Evolutionary conservation across 441 rosid genomes (phyloP).

Genomic region (Euphorbia celastroides): DNA sequence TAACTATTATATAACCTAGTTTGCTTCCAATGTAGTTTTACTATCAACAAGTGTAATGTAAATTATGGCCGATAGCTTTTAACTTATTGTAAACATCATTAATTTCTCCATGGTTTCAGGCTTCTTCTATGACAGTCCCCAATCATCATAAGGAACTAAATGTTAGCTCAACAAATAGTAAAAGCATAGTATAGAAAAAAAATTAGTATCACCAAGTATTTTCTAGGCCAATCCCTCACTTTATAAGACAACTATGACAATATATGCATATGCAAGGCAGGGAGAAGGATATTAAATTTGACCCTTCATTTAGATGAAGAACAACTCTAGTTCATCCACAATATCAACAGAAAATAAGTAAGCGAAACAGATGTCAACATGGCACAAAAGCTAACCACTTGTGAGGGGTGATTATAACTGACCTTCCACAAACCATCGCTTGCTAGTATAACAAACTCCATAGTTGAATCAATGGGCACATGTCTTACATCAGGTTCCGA

Average conservation of each 20-base stretch:
- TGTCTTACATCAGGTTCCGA: conserved; percentile 57
- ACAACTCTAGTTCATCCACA: not conserved
- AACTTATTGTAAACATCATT: not conserved
- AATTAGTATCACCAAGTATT: not conserved
- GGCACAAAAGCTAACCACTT: not conserved
- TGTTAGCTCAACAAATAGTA: not conserved
- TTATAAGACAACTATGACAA: not conserved
- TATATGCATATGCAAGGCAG: too few relatives aligned
- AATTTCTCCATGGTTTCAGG: not conserved
- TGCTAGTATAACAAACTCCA: conserved; percentile 53
- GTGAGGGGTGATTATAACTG: conserved; percentile 13
- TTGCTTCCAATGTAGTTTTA: not conserved
- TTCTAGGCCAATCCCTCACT: not conserved
- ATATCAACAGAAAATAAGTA: too few relatives aligned
- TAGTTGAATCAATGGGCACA: conserved; percentile 43
- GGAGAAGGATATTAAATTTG: not conserved
- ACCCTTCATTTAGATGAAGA: not conserved
- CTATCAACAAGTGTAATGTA: not conserved
- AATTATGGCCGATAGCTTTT: not conserved
- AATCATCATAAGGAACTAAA: not conserved
- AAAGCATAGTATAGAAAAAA: not conserved
- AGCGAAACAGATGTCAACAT: too few relatives aligned
- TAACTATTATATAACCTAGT: not conserved
- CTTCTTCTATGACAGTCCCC: not conserved
- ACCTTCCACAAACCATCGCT: conserved; percentile 84